phyloP scores from a whole-genome alignment of 495 filamentous ascomycete species.

The Parathielavia appendiculata region DNA sequence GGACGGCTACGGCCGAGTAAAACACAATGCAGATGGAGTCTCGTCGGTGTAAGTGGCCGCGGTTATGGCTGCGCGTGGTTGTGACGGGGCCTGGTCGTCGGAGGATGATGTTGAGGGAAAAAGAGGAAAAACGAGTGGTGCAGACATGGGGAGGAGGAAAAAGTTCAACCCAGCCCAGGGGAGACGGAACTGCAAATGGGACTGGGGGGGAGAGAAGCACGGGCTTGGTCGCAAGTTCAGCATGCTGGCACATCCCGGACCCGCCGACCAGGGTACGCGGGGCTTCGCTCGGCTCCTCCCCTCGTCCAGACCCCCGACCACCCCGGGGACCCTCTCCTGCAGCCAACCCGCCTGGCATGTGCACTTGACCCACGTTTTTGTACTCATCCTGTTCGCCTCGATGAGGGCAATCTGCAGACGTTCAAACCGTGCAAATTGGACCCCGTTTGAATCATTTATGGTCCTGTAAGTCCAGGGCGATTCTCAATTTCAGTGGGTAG shows the following conservation, averaged over 20 bases:
- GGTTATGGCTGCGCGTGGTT: neutral
- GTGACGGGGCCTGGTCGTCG: constrained; percentile 3
- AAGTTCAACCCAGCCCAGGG: constrained; percentile 33
- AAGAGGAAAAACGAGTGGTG: constrained; percentile 5
- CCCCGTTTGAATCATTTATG: constrained; percentile 26
- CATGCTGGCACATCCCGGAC: constrained; percentile 26
- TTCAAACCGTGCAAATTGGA: constrained; percentile 21
- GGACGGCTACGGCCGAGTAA: neutral
- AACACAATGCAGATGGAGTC: neutral
- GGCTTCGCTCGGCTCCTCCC: constrained; percentile 23
- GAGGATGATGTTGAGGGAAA: constrained; percentile 7
- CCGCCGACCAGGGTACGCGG: constrained; percentile 27
- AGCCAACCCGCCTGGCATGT: constrained; percentile 10
- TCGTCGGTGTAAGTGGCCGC: constrained; percentile 2
- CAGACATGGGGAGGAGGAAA: constrained; percentile 26
- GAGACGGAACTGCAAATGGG: constrained; percentile 30
- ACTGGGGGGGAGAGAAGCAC: constrained; percentile 17
- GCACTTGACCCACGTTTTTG: constrained; percentile 28
- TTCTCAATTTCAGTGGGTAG: constrained; percentile 30
- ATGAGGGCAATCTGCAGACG: constrained; percentile 20
- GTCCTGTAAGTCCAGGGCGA: constrained; percentile 2
- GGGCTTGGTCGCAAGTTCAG: constrained; percentile 17
- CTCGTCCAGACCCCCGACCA: constrained; percentile 28
- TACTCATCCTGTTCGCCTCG: constrained; percentile 30
- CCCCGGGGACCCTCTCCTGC: constrained; percentile 22